These are phyloP conservation scores for Venturia carpophila DNA, from an alignment of 2,329 filamentous ascomycete genomes.

Conservation along the genomic window DNA sequence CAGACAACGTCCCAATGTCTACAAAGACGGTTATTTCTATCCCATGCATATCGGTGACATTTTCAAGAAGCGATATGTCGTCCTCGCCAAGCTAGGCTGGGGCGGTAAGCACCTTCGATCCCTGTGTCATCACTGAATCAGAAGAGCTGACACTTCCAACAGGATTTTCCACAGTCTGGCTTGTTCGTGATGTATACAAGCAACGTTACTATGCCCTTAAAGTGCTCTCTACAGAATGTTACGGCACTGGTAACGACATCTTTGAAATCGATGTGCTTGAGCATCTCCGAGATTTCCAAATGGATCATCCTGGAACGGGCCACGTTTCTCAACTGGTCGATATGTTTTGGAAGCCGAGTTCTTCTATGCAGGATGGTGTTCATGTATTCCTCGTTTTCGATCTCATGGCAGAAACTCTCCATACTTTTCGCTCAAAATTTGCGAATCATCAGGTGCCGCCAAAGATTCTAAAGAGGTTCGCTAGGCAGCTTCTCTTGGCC, in stretches of 20 bases:
- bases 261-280: background rate
- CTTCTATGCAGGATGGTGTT: conserved; percentile 19
- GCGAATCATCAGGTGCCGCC: conserved; percentile 20
- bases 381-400: conserved; percentile 25
- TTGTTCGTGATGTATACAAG: conserved; percentile 20
- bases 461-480: conserved; percentile 22
- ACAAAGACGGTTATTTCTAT: conserved; percentile 27
- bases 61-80: conserved; percentile 33
- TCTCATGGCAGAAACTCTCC: conserved; percentile 24
- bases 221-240: background rate
- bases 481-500: conserved; percentile 24
- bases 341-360: conserved; percentile 2
- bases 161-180: conserved; percentile 4
- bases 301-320: conserved; percentile 22
- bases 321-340: conserved; percentile 20
- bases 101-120: background rate
- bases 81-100: conserved; percentile 3
- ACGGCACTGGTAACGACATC: background rate
- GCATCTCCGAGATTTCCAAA: background rate
- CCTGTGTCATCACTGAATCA: no score
- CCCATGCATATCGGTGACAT: conserved; percentile 34
- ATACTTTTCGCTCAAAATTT: conserved; percentile 19
- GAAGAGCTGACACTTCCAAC: no score
- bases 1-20: background rate
- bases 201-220: conserved; percentile 21